Evolutionary conservation across 257 asterid species (phyloP).

Genomic region (Ocimum tenuiflorum): DNA sequence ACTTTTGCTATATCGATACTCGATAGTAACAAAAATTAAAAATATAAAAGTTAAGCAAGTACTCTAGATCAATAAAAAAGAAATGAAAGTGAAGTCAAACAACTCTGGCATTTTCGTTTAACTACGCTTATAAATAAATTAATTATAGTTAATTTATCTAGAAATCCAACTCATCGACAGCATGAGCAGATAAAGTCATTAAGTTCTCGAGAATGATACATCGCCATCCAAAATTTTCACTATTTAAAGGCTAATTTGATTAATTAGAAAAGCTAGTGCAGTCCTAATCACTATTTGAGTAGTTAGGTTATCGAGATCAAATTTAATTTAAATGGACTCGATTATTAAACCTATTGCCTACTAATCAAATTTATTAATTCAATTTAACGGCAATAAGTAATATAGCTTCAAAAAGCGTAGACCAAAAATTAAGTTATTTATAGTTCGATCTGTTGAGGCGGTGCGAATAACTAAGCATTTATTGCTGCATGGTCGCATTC

Average conservation of each 20-base stretch:
- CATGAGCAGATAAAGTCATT: not conserved
- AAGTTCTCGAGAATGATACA: not conserved
- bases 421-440: slow-evolving; percentile 9
- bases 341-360: slow-evolving; percentile 18
- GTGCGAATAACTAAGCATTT: slow-evolving; percentile 22
- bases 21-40: too few species aligned
- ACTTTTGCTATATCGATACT: too few species aligned
- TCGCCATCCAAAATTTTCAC: not conserved
- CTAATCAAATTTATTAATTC: not conserved
- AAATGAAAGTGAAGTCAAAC: too few species aligned
- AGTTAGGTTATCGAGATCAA: slow-evolving; percentile 12
- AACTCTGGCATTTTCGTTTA: too few species aligned
- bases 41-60: too few species aligned
- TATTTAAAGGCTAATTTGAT: slow-evolving; percentile 1
- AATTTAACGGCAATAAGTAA: slow-evolving; percentile 20
- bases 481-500: not conserved
- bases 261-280: slow-evolving; percentile 12
- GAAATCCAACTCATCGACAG: not conserved
- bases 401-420: not conserved
- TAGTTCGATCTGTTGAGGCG: slow-evolving; percentile 18
- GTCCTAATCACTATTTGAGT: slow-evolving; percentile 22
- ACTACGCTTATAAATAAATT: too few species aligned
- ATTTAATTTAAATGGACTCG: not conserved
- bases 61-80: too few species aligned
- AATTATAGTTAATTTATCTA: not conserved